These are phyloP conservation scores for Lophium mytilinum DNA, from an alignment of 495 filamentous ascomycete genomes.

Conservation along the genomic window DNA sequence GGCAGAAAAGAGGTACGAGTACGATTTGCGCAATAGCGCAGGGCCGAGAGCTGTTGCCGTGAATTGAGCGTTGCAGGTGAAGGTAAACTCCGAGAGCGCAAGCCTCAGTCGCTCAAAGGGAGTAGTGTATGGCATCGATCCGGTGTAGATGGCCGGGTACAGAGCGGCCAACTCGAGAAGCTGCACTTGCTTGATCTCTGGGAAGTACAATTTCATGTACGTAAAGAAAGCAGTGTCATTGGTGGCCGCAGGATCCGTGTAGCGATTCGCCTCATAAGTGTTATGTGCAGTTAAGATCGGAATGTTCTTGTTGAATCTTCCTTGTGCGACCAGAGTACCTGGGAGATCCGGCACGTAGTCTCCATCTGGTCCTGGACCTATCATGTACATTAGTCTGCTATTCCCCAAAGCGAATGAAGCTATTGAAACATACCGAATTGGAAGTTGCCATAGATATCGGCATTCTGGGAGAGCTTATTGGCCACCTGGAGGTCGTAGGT, in stretches of 20 bases:
- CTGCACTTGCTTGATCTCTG: neutral
- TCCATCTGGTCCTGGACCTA: conserved; percentile 51
- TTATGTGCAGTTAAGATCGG: conserved; percentile 52
- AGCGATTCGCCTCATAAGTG: conserved; percentile 46
- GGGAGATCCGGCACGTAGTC: conserved; percentile 49
- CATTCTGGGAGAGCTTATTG: conserved; percentile 41
- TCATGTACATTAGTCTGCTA: no score
- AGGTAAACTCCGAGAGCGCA: conserved; percentile 32
- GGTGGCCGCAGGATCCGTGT: conserved; percentile 36
- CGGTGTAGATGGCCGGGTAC: conserved; percentile 34
- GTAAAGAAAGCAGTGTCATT: conserved; percentile 8
- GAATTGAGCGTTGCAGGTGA: conserved; percentile 41
- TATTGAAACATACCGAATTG: conserved; percentile 30
- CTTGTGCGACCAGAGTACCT: conserved; percentile 46
- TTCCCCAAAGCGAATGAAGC: no score
- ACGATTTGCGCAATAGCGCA: conserved; percentile 38
- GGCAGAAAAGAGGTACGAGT: conserved; percentile 55
- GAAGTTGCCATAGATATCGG: conserved; percentile 42
- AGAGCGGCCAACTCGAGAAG: conserved; percentile 35
- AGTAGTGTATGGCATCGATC: conserved; percentile 8
- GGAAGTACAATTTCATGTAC: conserved; percentile 6
- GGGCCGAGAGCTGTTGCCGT: conserved; percentile 36
- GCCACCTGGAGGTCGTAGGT: conserved; percentile 39
- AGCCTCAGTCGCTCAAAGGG: conserved; percentile 26
- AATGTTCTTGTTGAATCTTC: conserved; percentile 47